These are phyloP conservation scores for Multifurca ochricompacta DNA, from an alignment of 768 basidiomycete genomes.

Conservation along the genomic window DNA sequence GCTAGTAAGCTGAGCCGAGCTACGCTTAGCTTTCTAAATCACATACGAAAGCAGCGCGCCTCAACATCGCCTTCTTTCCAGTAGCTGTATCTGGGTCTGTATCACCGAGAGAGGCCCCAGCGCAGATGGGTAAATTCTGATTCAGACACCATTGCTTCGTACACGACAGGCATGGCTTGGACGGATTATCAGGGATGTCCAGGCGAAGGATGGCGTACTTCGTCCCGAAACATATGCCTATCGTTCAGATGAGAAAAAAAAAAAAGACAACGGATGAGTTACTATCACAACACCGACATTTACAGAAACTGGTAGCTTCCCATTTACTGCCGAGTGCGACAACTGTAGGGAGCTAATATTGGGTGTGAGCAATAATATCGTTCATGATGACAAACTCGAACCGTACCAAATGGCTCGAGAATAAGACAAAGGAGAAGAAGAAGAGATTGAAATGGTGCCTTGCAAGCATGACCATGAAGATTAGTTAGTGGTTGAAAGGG, in stretches of 20 bases:
- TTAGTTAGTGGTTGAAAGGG: too few relatives aligned
- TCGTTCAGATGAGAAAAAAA: not conserved
- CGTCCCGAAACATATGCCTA: constrained; percentile 86
- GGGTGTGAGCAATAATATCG: too few relatives aligned
- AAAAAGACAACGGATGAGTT: constrained; percentile 1
- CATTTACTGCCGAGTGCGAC: constrained; percentile 55
- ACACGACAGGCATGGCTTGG: constrained; percentile 87
- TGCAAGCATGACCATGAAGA: not conserved
- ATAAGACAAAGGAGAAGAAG: not conserved
- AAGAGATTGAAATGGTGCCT: not conserved
- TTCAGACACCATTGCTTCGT: constrained; percentile 95
- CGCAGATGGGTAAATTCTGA: constrained; percentile 80
- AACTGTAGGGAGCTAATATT: constrained; percentile 32
- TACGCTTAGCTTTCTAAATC: not conserved
- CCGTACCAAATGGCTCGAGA: constrained; percentile 21
- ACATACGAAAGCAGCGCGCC: constrained; percentile 90
- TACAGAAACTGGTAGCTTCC: constrained; percentile 89
- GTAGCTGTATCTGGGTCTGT: constrained; percentile 89
- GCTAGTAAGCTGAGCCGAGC: constrained; percentile 11
- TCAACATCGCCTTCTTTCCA: constrained; percentile 95
- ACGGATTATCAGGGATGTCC: constrained; percentile 72
- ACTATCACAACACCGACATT: constrained; percentile 59
- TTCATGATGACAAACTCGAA: too few relatives aligned
- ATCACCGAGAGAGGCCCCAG: constrained; percentile 74
- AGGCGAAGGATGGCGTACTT: constrained; percentile 84